Percentiles rank a stretch among this genome's conserved stretches.
Evolutionary conservation across 2,329 filamentous ascomycete species (phyloP).

Genomic region (Dendryphion nanum): DNA sequence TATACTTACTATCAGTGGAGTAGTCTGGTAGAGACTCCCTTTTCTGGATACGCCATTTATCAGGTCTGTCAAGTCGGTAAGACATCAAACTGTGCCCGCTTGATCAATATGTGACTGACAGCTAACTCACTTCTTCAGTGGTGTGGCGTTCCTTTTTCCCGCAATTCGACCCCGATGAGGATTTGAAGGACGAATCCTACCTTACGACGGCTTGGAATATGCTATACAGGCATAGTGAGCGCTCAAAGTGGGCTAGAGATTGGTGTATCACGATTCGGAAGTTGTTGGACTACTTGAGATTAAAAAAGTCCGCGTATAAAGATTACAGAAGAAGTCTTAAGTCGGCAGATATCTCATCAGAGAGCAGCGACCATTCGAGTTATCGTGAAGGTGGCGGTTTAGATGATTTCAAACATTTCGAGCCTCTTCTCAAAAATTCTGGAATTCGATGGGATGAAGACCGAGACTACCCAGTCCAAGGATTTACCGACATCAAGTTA

Average conservation of each 20-base stretch:
- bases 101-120: too few relatives aligned
- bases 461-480: too few relatives aligned
- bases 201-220: not conserved
- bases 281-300: not conserved
- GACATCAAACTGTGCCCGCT: too few relatives aligned
- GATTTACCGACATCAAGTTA: too few relatives aligned
- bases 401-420: slow-evolving; percentile 3
- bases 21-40: slow-evolving; percentile 65
- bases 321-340: not conserved
- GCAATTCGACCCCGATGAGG: slow-evolving; percentile 4
- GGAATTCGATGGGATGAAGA: not conserved
- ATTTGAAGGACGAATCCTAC: not conserved
- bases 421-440: slow-evolving; percentile 3
- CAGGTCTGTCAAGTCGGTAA: slow-evolving; percentile 61
- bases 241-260: not conserved
- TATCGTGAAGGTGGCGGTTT: not conserved
- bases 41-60: slow-evolving; percentile 67
- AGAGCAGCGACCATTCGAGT: slow-evolving; percentile 1
- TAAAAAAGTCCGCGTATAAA: slow-evolving; percentile 1
- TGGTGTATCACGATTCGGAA: not conserved
- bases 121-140: too few relatives aligned
- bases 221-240: not conserved
- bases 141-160: too few relatives aligned
- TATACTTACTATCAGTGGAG: slow-evolving; percentile 60
- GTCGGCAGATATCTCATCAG: not conserved